Evolutionary conservation across 176 grass and related monocot genomes (phyloP).

Genomic region (Avena insularis): DNA sequence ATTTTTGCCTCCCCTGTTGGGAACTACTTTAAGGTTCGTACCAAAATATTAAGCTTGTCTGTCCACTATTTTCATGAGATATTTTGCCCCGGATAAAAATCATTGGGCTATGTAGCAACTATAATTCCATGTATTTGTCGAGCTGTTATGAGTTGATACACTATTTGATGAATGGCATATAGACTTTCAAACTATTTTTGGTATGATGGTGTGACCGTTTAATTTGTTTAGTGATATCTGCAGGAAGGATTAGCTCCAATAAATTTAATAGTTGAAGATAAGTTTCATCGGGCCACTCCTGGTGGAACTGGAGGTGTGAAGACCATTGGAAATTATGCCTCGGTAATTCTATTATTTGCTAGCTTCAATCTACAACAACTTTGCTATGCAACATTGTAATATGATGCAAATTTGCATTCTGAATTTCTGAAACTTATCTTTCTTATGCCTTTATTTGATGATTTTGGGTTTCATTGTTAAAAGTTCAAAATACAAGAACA

Average conservation of each 20-base stretch:
- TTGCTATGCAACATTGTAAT: background rate
- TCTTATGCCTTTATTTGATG: slow-evolving; percentile 15
- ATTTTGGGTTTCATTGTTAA: slow-evolving; percentile 31
- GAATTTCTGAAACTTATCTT: slow-evolving; percentile 16
- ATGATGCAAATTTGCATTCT: slow-evolving; percentile 9
- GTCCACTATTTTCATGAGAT: slow-evolving; percentile 1
- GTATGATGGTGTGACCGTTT: background rate
- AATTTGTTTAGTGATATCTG: slow-evolving; percentile 16
- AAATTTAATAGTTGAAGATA: slow-evolving; percentile 91
- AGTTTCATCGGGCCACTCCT: slow-evolving; percentile 81
- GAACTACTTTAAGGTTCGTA: slow-evolving; percentile 93
- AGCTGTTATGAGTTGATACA: slow-evolving; percentile 9
- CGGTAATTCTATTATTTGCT: slow-evolving; percentile 57
- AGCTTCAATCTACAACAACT: slow-evolving; percentile 33
- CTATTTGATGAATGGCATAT: background rate
- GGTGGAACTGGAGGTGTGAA: slow-evolving; percentile 96
- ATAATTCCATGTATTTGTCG: background rate
- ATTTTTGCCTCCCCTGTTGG: slow-evolving; percentile 97
- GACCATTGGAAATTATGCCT: slow-evolving; percentile 97
- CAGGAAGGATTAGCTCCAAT: slow-evolving; percentile 98
- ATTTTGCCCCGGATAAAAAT: slow-evolving; percentile 7
- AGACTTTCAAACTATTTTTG: background rate
- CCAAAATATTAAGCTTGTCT: background rate
- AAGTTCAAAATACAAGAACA: background rate
- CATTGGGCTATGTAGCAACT: background rate